A percentile compares a stretch with the other conserved stretches of the same genome.
These are phyloP conservation scores for Rossbeevera mucosa DNA, from an alignment of 768 basidiomycete species.

Conservation along the genomic window DNA sequence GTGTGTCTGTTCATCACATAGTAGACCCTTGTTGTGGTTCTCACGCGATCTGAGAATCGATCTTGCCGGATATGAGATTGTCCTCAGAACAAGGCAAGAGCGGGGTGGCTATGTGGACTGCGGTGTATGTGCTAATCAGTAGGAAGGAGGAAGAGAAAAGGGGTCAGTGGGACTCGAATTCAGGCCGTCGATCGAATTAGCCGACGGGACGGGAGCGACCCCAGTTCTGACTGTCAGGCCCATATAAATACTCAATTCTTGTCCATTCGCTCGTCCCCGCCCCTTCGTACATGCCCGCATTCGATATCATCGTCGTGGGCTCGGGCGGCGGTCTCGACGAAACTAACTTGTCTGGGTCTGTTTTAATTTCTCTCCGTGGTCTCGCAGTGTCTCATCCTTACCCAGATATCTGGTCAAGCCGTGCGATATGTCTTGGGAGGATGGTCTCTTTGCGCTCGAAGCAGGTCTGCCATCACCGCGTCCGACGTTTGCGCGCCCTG, in stretches of 20 bases:
- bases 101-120: background rate
- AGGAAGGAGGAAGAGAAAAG: background rate
- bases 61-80: slow-evolving; percentile 14
- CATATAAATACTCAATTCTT: background rate
- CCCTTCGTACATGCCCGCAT: slow-evolving; percentile 39
- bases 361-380: slow-evolving; percentile 10
- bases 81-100: background rate
- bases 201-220: background rate
- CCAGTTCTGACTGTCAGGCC: background rate
- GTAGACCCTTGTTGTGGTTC: slow-evolving; percentile 3
- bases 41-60: slow-evolving; percentile 11
- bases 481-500: background rate
- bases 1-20: background rate
- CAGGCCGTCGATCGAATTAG: background rate
- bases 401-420: slow-evolving; percentile 87
- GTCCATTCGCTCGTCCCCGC: background rate
- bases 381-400: slow-evolving; percentile 10
- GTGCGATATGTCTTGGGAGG: slow-evolving; percentile 58
- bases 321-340: slow-evolving; percentile 89
- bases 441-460: slow-evolving; percentile 81
- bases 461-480: slow-evolving; percentile 51
- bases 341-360: slow-evolving; percentile 82
- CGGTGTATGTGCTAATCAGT: background rate
- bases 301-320: slow-evolving; percentile 76
- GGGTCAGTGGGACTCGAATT: background rate